phyloP scores from a whole-genome alignment of 352 stramenopile species.

The Globisporangium camurandrum region DNA sequence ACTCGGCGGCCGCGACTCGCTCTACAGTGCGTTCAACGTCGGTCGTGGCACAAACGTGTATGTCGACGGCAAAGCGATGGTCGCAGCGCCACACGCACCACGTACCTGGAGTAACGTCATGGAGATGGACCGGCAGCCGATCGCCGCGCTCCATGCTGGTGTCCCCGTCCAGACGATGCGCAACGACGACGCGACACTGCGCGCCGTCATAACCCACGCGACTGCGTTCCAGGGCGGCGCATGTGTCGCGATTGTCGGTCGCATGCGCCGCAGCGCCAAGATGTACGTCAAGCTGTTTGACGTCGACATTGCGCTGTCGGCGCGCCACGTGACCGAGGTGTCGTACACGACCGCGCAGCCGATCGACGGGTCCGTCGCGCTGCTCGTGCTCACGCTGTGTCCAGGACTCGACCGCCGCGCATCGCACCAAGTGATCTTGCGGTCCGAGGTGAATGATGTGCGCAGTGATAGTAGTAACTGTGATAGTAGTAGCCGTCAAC shows the following conservation, averaged over 20 bases:
- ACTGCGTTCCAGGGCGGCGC: conserved; percentile 29
- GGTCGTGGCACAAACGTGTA: conserved; percentile 22
- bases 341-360: conserved; percentile 26
- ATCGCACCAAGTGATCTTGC: conserved; percentile 32
- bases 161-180: conserved; percentile 16
- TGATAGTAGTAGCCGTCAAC: no score
- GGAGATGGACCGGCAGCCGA: conserved; percentile 26
- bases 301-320: conserved; percentile 29
- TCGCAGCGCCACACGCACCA: conserved; percentile 2
- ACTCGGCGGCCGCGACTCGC: conserved; percentile 23
- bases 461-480: conserved; percentile 5
- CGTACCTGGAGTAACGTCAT: conserved; percentile 23
- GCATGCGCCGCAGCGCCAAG: conserved; percentile 22
- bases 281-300: conserved; percentile 38
- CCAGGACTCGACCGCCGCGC: conserved; percentile 27
- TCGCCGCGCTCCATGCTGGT: conserved; percentile 19
- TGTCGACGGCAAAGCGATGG: conserved; percentile 16
- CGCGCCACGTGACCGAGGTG: conserved; percentile 26
- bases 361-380: conserved; percentile 19
- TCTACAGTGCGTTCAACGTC: conserved; percentile 32
- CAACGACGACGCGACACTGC: conserved; percentile 19
- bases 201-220: conserved; percentile 18
- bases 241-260: no score
- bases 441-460: conserved; percentile 15
- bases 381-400: conserved; percentile 33